A percentile compares a stretch with the other conserved stretches of the same genome.
Conservation (phyloP, 768 basidiomycete species). For the Lactarius trivialis region DNA sequence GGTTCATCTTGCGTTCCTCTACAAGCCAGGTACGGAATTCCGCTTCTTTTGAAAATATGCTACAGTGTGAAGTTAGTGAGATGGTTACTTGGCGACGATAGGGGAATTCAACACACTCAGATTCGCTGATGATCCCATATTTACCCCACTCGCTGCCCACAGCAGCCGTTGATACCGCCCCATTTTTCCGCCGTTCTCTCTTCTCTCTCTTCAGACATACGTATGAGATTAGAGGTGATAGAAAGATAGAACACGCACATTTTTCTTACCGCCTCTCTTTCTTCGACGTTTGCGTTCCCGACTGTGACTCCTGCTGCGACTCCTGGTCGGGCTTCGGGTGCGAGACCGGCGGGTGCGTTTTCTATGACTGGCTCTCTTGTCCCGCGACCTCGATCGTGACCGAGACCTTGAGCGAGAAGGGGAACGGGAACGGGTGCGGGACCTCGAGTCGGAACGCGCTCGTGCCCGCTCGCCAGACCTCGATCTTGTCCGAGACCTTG, state of each 20-base stretch:
- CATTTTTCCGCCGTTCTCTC: constrained; percentile 64
- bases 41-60: constrained; percentile 73
- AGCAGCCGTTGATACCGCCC: constrained; percentile 42
- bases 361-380: constrained; percentile 32
- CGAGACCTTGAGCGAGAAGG: constrained; percentile 13
- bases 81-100: background rate
- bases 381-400: constrained; percentile 22
- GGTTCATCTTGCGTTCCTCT: constrained; percentile 87
- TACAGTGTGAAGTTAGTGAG: constrained; percentile 28
- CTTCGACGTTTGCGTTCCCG: constrained; percentile 34
- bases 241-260: constrained; percentile 30
- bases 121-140: constrained; percentile 78
- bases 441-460: constrained; percentile 17
- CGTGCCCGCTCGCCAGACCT: constrained; percentile 16
- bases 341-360: constrained; percentile 37
- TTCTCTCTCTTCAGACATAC: constrained; percentile 41
- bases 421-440: constrained; percentile 10
- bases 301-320: constrained; percentile 27
- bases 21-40: constrained; percentile 93
- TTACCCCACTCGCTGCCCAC: constrained; percentile 79
- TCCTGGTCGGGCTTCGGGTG: constrained; percentile 35
- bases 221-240: background rate
- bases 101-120: constrained; percentile 53
- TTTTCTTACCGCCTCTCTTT: constrained; percentile 35
- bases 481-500: constrained; percentile 20